Percentiles rank a stretch among this genome's conserved stretches.
These are phyloP conservation scores for Aspergillus homomorphus DNA, from an alignment of 495 filamentous ascomycete genomes.

Conservation along the genomic window DNA sequence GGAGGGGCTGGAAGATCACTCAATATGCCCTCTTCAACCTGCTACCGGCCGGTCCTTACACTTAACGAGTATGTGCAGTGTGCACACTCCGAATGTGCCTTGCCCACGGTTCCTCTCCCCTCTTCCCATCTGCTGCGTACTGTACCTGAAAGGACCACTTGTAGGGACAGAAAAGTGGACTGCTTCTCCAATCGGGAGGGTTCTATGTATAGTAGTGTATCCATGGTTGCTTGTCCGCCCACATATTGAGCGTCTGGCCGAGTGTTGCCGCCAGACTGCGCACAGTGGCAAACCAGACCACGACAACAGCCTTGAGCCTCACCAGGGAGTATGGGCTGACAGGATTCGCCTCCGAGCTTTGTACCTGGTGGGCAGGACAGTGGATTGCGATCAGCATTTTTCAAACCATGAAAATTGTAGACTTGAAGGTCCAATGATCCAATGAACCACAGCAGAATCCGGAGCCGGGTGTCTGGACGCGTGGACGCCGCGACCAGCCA, in stretches of 20 bases:
- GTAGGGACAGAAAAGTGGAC: neutral
- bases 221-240: neutral
- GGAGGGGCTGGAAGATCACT: neutral
- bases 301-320: neutral
- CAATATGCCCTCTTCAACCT: neutral
- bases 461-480: conserved; percentile 2
- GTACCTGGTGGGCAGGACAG: neutral
- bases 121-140: neutral
- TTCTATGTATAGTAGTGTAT: neutral
- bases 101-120: too few species aligned
- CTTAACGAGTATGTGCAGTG: too few species aligned
- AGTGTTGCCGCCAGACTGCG: neutral
- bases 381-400: conserved; percentile 14
- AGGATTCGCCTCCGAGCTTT: conserved; percentile 5
- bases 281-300: conserved; percentile 1
- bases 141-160: neutral
- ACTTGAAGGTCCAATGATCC: conserved; percentile 2
- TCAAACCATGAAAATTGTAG: conserved; percentile 2
- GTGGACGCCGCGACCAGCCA: conserved; percentile 2
- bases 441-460: conserved; percentile 2
- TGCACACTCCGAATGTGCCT: neutral
- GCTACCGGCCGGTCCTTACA: neutral
- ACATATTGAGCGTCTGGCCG: neutral
- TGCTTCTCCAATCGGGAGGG: neutral
- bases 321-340: conserved; percentile 3